Percentiles rank a stretch among this genome's conserved stretches.
Evolutionary conservation across 148 eudicot species (phyloP).

Genomic region (Selenicereus undatus): DNA sequence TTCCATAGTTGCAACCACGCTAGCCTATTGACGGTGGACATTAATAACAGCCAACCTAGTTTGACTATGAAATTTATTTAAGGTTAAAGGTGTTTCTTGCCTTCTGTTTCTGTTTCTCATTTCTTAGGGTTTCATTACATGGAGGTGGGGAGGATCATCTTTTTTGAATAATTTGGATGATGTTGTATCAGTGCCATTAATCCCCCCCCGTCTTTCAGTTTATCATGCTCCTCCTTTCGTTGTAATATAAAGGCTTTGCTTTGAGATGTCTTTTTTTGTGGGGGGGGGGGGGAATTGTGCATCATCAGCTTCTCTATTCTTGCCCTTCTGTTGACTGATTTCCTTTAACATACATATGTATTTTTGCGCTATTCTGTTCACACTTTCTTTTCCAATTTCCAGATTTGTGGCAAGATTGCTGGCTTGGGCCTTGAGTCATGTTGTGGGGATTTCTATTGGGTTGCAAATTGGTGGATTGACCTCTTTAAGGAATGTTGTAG

Average conservation of each 20-base stretch:
- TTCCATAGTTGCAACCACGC: too few species aligned
- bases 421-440: conserved; percentile 80
- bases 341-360: not conserved
- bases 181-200: too few species aligned
- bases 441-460: conserved; percentile 74
- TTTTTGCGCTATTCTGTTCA: not conserved
- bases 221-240: too few species aligned
- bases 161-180: not conserved
- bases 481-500: conserved; percentile 80
- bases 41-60: too few species aligned
- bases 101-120: not conserved
- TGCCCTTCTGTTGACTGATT: not conserved
- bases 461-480: conserved; percentile 93
- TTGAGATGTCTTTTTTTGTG: too few species aligned
- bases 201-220: too few species aligned
- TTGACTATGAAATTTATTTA: not conserved
- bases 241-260: too few species aligned
- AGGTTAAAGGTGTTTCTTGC: not conserved
- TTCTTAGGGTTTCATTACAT: not conserved
- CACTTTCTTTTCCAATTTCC: conserved; percentile 22
- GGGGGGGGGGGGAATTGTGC: not conserved
- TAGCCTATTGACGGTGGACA: too few species aligned
- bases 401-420: conserved; percentile 87
- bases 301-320: not conserved
- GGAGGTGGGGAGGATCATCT: not conserved